Percentiles rank a stretch among this genome's conserved stretches.
Evolutionary conservation across 192 early-diverging fungal species (phyloP).

Genomic region (Powellomyces hirtus): DNA sequence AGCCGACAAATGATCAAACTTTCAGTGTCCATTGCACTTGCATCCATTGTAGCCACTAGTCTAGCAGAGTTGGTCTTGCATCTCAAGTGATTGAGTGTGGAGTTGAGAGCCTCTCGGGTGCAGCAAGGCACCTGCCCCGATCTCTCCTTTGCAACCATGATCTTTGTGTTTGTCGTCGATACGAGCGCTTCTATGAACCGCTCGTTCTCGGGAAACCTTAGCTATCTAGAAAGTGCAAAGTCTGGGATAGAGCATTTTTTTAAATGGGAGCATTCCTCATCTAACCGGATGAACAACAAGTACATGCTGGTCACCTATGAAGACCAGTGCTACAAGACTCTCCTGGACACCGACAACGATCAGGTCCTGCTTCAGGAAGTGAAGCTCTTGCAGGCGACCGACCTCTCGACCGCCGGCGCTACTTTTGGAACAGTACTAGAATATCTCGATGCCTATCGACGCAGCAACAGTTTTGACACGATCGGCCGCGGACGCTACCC

Average conservation of each 20-base stretch:
- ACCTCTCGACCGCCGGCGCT: constrained; percentile 67
- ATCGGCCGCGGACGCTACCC: constrained; percentile 67
- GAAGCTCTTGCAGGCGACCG: constrained; percentile 53
- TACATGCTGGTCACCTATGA: constrained; percentile 75
- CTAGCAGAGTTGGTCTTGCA: too few relatives aligned
- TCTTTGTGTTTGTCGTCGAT: constrained; percentile 74
- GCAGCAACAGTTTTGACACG: constrained; percentile 62
- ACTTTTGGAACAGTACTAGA: constrained; percentile 69
- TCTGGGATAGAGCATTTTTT: constrained; percentile 74
- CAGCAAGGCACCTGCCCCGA: not conserved
- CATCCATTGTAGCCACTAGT: too few relatives aligned
- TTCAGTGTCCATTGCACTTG: too few relatives aligned
- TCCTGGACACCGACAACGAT: constrained; percentile 15
- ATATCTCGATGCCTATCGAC: constrained; percentile 64
- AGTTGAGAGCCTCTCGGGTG: too few relatives aligned
- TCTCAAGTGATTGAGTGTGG: too few relatives aligned
- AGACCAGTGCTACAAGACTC: constrained; percentile 22
- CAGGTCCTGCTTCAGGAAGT: constrained; percentile 56
- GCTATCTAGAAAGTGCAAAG: constrained; percentile 71
- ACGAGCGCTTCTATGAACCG: constrained; percentile 81
- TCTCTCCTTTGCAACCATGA: constrained; percentile 23
- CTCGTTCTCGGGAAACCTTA: constrained; percentile 54
- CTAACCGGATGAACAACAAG: constrained; percentile 58
- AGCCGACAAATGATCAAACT: too few relatives aligned
- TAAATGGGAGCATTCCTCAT: constrained; percentile 43